A percentile compares a stretch with the other conserved stretches of the same genome.
These are phyloP conservation scores for Talaromyces sp. DNA, from an alignment of 2,329 filamentous ascomycete genomes.

Conservation along the genomic window DNA sequence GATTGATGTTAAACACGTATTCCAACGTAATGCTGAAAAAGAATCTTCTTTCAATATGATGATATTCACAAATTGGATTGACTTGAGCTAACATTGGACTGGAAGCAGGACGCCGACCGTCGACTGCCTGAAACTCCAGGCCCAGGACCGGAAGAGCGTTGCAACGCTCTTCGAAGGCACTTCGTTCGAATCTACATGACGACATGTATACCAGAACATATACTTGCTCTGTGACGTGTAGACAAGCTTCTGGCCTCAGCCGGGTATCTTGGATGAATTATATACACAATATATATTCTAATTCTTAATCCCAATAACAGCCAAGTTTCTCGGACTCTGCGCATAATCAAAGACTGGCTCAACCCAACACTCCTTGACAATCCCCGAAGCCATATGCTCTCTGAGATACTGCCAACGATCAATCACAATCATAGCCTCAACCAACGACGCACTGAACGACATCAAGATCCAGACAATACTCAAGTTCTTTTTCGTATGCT, in stretches of 20 bases:
- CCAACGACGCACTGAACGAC: slow-evolving; percentile 86
- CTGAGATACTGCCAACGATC: slow-evolving; percentile 84
- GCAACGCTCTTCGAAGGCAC: neutral
- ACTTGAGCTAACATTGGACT: neutral
- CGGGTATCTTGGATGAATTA: slow-evolving; percentile 4
- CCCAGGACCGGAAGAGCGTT: neutral
- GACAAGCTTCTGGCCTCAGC: too few relatives aligned
- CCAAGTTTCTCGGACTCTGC: slow-evolving; percentile 81
- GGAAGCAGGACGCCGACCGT: neutral
- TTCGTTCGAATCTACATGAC: neutral
- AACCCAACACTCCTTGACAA: slow-evolving; percentile 76
- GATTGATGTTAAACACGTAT: slow-evolving; percentile 16
- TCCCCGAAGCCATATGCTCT: slow-evolving; percentile 59
- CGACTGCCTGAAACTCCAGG: neutral
- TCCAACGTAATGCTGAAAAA: slow-evolving; percentile 13
- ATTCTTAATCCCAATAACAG: slow-evolving; percentile 80
- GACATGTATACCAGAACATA: neutral
- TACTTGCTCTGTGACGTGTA: neutral
- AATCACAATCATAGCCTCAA: slow-evolving; percentile 83
- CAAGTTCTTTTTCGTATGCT: slow-evolving; percentile 68
- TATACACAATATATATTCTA: slow-evolving; percentile 3
- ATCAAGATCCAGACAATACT: slow-evolving; percentile 89
- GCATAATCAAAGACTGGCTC: slow-evolving; percentile 87
- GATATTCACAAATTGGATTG: neutral
- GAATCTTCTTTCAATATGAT: neutral